Base-by-base conservation (phyloP, 305 asterid species). In the Plantago coronopus region DNA sequence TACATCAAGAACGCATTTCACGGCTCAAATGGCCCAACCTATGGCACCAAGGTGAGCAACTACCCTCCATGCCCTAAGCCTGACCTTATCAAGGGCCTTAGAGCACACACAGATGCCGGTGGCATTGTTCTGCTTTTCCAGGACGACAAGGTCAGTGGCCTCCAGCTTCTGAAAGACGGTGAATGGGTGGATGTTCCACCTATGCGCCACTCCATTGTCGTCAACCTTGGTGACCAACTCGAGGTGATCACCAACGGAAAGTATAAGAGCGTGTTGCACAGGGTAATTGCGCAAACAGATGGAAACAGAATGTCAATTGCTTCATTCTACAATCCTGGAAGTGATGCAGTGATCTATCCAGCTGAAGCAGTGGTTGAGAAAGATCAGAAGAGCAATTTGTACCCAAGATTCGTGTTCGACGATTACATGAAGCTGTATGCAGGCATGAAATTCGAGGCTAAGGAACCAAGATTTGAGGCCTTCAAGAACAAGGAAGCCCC, bases 31-130 rank as follows among this genome's bases (percentile, higher is more conserved):
- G 99, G 97, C 16, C 89, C 95, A 1, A 85, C 80, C 54, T 87
- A 85, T 69, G 97, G 99, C 13, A 89, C 99, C 2, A 94, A 94
- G 55, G 99, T 94, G 17, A 86, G 95, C 80, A 85, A 84, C 76
- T 94, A 94, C 67, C 99, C 96, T 0, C 95, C 95, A 0, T 94
- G 99, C 67, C 99, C 97, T 22, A 79, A 76, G 51, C 97, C 99
- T 0, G 95, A 94, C 6, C 84, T 90, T 44, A 86, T 94, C 73
- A 89, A 84, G 74, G 99, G 99, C 21, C 96, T 90, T 57, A 84
- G 97, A 16, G 89, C 95, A 58, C 99, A 94, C 89, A 94, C 99
- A 2, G 97, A 94, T 43, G 99, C 99, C 21, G 97, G 99, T 8
- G 99, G 99, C 68, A 78, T 94, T 65, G 86, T 94, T 67, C 87